Percentiles rank a stretch among this genome's conserved stretches.
These are phyloP conservation scores for Cordia subcordata DNA, from an alignment of 257 asterid species.

Conservation along the genomic window DNA sequence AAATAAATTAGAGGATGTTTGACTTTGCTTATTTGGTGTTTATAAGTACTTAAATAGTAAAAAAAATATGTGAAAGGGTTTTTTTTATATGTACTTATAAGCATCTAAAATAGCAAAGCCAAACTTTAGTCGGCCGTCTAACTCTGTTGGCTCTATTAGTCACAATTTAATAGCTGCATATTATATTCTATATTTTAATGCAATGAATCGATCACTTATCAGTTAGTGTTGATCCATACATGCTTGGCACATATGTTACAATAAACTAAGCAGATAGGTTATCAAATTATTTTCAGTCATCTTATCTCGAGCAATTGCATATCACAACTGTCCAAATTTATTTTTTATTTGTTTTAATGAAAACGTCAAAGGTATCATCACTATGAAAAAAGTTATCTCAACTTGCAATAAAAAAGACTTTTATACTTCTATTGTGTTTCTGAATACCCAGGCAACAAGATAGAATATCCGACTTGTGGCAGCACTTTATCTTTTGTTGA, in stretches of 20 bases:
- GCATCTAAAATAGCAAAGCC: too few species aligned
- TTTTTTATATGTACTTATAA: too few species aligned
- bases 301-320: neutral
- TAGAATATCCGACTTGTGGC: too few species aligned
- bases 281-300: constrained; percentile 4
- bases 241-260: neutral
- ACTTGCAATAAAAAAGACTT: neutral
- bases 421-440: neutral
- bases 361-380: neutral
- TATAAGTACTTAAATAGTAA: too few species aligned
- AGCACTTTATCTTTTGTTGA: neutral
- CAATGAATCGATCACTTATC: neutral
- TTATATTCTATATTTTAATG: neutral
- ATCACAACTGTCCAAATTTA: neutral
- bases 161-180: too few species aligned
- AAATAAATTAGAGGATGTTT: too few species aligned
- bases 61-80: too few species aligned
- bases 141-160: too few species aligned
- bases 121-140: too few species aligned
- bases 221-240: neutral
- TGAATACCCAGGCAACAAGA: neutral
- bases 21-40: too few species aligned
- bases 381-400: neutral
- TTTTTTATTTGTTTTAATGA: too few species aligned
- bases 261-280: constrained; percentile 5